Evolutionary conservation across 495 filamentous ascomycete species (phyloP), one percentile per base, ranked within the genome.

Genomic region (Bombardia bombarda): DNA sequence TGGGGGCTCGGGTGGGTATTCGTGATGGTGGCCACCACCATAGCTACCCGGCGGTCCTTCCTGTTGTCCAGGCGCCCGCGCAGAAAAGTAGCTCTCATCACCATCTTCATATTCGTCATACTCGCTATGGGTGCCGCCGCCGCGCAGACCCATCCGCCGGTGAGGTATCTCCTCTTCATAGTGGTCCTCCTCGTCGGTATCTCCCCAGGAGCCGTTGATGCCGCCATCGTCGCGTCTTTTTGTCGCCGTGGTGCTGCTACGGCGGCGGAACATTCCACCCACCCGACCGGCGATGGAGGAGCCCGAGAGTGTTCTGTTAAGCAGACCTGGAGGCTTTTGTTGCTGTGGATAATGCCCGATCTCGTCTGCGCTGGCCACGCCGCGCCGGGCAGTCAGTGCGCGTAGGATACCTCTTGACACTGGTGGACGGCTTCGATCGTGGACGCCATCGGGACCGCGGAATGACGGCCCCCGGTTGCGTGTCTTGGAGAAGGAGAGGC

Each of bases 241-340:
- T 5, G 38, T 53, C 7, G 67, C 63, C 12, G 58, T 62, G 18
- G 69, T 77, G 24, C 71, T 69, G 38, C 75, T 67, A 8, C 80
- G 71, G 2, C 60, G 53, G 20, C 65, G 47, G 37, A 86, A 70
- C 10, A 84, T 64, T 14, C 72, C 67, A 8, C 69, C 67, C 7
- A 64, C 14, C 2, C 43, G 42, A 10, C 60, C 50, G 23, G 49
- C 44, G 38, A 55, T 40, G 18, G 55, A 55, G 1, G 57, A 51
- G 3, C 47, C 46, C 7, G 59, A 62, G 22, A 62, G 42, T 4
- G 59, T 60, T 4, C 80, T 69, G 4, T 72, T 81, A 9, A 90
- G 62, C 0, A 84, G 84, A 3, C 86, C 56, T 0, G 79, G 84
- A 7, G 79, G 70, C 18, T 71, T 68, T 20, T 80, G 60, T 21